phyloP scores from a whole-genome alignment of 352 stramenopile genomes.

The Globisporangium spiculum region DNA sequence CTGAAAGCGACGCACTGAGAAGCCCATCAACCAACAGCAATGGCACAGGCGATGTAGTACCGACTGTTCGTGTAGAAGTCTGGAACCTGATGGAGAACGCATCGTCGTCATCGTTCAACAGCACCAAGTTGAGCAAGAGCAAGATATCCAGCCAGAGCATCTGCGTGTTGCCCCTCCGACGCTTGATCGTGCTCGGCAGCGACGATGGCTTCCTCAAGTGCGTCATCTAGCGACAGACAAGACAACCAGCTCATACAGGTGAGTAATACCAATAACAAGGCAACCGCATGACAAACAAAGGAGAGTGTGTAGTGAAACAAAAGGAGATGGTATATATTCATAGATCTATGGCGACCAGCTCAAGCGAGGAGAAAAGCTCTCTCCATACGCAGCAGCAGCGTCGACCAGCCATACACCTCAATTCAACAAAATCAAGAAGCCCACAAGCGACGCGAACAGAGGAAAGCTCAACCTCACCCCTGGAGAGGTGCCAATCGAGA shows the following conservation, averaged over 20 bases:
- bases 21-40: not conserved
- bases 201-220: constrained; percentile 69
- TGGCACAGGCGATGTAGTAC: constrained; percentile 6
- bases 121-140: constrained; percentile 42
- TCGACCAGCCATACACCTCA: not conserved
- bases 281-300: not conserved
- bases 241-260: not conserved
- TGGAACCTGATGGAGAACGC: constrained; percentile 48
- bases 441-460: not conserved
- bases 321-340: constrained; percentile 14
- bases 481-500: not conserved
- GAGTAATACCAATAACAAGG: not conserved
- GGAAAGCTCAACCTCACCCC: not conserved
- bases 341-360: constrained; percentile 8
- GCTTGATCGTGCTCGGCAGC: constrained; percentile 54
- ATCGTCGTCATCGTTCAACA: not conserved
- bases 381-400: not conserved
- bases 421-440: constrained; percentile 16
- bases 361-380: not conserved
- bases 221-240: constrained; percentile 21
- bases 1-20: constrained; percentile 23
- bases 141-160: constrained; percentile 40
- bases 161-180: constrained; percentile 51
- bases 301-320: constrained; percentile 16
- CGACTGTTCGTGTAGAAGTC: constrained; percentile 36